A percentile compares a stretch with the other conserved stretches of the same genome.
Evolutionary conservation across 495 filamentous ascomycete species (phyloP).

Genomic region (Clohesyomyces aquaticus): DNA sequence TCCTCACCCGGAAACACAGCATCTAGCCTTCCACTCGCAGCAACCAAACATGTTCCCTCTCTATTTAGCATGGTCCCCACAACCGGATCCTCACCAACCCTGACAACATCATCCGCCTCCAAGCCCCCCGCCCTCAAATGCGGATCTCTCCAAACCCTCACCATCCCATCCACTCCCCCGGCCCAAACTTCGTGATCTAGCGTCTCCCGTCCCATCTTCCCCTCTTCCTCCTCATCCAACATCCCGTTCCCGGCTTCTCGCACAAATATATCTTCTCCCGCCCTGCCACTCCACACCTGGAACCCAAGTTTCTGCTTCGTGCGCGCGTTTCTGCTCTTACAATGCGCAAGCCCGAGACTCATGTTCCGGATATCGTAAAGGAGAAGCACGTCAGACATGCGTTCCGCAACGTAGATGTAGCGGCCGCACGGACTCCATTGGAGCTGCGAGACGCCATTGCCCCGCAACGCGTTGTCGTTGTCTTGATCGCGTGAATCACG

Average conservation of each 20-base stretch:
- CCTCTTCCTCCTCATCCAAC: not conserved
- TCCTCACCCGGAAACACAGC: not conserved
- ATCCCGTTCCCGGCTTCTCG: not conserved
- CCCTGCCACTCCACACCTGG: slow-evolving; percentile 55
- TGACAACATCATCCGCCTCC: slow-evolving; percentile 38
- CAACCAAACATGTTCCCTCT: not conserved
- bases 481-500: not conserved
- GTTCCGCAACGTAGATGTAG: slow-evolving; percentile 86
- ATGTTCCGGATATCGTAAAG: slow-evolving; percentile 84
- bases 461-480: slow-evolving; percentile 52
- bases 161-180: slow-evolving; percentile 76
- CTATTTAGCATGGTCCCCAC: slow-evolving; percentile 12
- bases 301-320: slow-evolving; percentile 76
- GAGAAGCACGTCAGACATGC: slow-evolving; percentile 70
- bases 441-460: slow-evolving; percentile 73
- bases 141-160: slow-evolving; percentile 72
- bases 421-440: slow-evolving; percentile 83
- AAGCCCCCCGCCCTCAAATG: slow-evolving; percentile 51
- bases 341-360: slow-evolving; percentile 67
- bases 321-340: slow-evolving; percentile 73
- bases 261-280: not conserved
- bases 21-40: not conserved
- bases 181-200: slow-evolving; percentile 73
- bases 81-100: slow-evolving; percentile 27
- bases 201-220: slow-evolving; percentile 43